Base-by-base conservation (phyloP, 2,329 filamentous ascomycete species). In the Talaromyces verruculosus region DNA sequence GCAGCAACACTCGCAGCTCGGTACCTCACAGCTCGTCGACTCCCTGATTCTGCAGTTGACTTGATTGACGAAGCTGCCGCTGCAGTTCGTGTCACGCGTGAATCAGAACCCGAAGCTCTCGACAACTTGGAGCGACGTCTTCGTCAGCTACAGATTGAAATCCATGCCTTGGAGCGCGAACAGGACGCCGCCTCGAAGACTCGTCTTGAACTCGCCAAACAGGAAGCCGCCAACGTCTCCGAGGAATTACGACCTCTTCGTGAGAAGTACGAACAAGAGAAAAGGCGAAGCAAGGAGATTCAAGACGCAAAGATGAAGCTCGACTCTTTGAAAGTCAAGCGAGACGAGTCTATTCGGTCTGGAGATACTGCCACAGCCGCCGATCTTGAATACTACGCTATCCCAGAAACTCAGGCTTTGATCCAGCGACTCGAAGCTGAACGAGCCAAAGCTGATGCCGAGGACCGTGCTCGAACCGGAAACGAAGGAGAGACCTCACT, bases 1-100 rank as follows among this genome's bases (percentile, higher is more conserved):
- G 88, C 95, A 5, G 92, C 95, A n/a, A 96, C 89, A 65, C 87
- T 99, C 62, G 95, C 95, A 15, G 91, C 94, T 58, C 90, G 95
- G 65, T 99, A 99, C 73, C 88, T 99, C 63, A 99, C 95, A 0
- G 89, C 90, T 60, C 87, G 95, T 71, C 88, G 95, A 75, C 87
- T 99, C 69, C 95, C 95, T 2, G 95, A 99, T 78, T 99, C 95
- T 3, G 95, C 95, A 25, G 96, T 99, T 67, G 95, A 99, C 76
- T 83, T 99, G 58, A 91, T 99, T 67, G 95, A 99, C 73, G 95
- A 99, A 78, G 95, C 95, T 43, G 93, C 95, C 0, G 94, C 95
- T 1, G 95, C 95, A n/a, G 95, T 99, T 67, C 88, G 93, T 65
- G 96, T 99, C 30, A 93, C 93, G 39, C 88, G 95, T 71, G 95